Percentiles rank a stretch among this genome's conserved stretches.
phyloP scores from a whole-genome alignment of 805 yeast species.

The Torulaspora franciscae region DNA sequence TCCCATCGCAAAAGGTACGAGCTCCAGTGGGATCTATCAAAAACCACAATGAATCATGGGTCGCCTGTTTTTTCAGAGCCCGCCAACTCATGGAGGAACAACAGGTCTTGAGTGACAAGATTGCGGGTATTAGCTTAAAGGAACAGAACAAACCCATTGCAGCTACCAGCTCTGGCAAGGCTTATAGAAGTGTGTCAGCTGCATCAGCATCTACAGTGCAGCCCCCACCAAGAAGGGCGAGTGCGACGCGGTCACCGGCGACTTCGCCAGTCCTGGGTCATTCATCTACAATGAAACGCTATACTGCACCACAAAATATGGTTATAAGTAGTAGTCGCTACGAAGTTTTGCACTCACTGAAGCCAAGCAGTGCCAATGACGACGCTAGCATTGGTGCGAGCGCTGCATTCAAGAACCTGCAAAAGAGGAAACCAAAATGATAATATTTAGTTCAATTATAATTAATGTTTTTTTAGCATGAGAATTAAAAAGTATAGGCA shows the following conservation, averaged over 20 bases:
- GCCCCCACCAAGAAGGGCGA: slow-evolving; percentile 4
- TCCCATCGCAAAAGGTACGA: slow-evolving; percentile 32
- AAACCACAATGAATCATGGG: slow-evolving; percentile 56
- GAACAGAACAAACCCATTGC: not conserved
- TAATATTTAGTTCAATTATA: slow-evolving; percentile 1
- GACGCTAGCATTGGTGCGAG: slow-evolving; percentile 35
- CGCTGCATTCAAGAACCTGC: slow-evolving; percentile 34
- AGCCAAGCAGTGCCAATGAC: slow-evolving; percentile 14
- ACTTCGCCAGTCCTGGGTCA: slow-evolving; percentile 2
- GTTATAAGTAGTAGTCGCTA: slow-evolving; percentile 34
- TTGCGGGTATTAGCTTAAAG: slow-evolving; percentile 3
- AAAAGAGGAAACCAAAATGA: slow-evolving; percentile 11
- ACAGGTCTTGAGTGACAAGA: slow-evolving; percentile 7
- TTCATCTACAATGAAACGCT: slow-evolving; percentile 16
- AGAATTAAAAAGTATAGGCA: slow-evolving; percentile 6
- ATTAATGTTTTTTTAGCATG: not conserved
- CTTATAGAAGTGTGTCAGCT: slow-evolving; percentile 3
- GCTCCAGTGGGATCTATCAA: slow-evolving; percentile 39
- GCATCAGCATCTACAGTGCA: slow-evolving; percentile 3
- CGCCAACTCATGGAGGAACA: slow-evolving; percentile 48
- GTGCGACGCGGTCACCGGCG: slow-evolving; percentile 6
- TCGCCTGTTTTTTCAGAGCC: slow-evolving; percentile 62
- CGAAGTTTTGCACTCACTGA: slow-evolving; percentile 30
- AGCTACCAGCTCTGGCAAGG: not conserved
- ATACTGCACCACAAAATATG: slow-evolving; percentile 28